These are phyloP conservation scores for Auricularia sp. DNA, from an alignment of 768 basidiomycete species.

Conservation along the genomic window DNA sequence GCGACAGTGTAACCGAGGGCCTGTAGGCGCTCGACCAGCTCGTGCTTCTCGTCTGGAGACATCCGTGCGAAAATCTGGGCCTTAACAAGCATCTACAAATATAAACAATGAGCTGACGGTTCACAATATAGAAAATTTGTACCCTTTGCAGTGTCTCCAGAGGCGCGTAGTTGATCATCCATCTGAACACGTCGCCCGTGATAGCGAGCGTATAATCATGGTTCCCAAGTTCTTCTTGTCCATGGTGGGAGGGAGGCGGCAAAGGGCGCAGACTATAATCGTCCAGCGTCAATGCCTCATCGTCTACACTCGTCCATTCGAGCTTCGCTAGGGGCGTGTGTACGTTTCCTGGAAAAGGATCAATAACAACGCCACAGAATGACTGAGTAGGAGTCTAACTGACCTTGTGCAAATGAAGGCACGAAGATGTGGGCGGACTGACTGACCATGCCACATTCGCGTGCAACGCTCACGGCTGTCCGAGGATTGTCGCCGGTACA, in stretches of 20 bases:
- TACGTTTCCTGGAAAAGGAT: constrained; percentile 20
- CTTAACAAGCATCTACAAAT: constrained; percentile 85
- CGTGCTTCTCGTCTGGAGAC: constrained; percentile 99
- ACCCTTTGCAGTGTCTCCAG: constrained; percentile 91
- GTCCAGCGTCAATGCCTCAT: constrained; percentile 75
- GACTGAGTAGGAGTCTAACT: constrained; percentile 15
- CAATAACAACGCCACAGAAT: constrained; percentile 19
- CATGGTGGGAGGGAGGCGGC: constrained; percentile 57
- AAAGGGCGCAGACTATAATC: constrained; percentile 78
- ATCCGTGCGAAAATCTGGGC: constrained; percentile 95
- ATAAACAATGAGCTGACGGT: neutral
- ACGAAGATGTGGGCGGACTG: constrained; percentile 84
- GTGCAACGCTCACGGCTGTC: constrained; percentile 92
- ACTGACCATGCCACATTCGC: constrained; percentile 84
- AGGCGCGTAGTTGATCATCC: constrained; percentile 94
- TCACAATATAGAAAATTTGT: constrained; percentile 18
- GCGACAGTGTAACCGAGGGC: constrained; percentile 89
- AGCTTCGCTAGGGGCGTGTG: constrained; percentile 42
- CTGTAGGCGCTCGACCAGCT: constrained; percentile 91
- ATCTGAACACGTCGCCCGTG: constrained; percentile 92
- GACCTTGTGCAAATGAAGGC: constrained; percentile 70
- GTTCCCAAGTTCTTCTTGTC: constrained; percentile 60
- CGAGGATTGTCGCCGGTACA: constrained; percentile 96
- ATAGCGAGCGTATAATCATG: constrained; percentile 87
- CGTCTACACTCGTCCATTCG: constrained; percentile 90